These are phyloP conservation scores for Moringa oleifera DNA, from an alignment of 345 rosid species.

Conservation along the genomic window DNA sequence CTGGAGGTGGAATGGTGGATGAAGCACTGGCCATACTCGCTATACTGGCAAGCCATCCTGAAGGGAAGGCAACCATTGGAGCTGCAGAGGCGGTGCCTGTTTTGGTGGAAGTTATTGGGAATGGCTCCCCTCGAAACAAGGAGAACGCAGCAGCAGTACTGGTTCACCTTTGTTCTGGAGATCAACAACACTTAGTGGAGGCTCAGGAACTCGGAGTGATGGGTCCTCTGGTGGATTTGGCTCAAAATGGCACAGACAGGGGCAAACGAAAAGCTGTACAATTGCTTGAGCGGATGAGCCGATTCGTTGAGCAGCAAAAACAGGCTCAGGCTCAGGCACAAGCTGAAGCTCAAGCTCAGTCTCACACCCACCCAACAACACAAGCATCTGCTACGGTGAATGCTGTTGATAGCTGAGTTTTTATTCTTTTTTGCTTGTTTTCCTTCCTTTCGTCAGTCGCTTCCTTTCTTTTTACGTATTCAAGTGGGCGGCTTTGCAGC, in stretches of 20 bases:
- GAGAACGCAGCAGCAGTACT: slow-evolving; percentile 84
- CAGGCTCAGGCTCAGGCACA: slow-evolving; percentile 42
- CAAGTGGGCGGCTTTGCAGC: slow-evolving; percentile 21
- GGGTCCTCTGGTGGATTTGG: slow-evolving; percentile 72
- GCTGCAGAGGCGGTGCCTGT: slow-evolving; percentile 66
- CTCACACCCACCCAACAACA: slow-evolving; percentile 36
- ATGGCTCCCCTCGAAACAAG: slow-evolving; percentile 68
- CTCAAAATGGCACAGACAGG: slow-evolving; percentile 85
- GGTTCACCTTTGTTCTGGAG: slow-evolving; percentile 83
- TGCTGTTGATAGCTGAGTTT: slow-evolving; percentile 39
- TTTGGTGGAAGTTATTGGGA: slow-evolving; percentile 60
- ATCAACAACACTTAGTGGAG: slow-evolving; percentile 57
- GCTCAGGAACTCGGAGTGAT: slow-evolving; percentile 80
- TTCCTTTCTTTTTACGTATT: slow-evolving; percentile 8
- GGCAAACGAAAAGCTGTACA: slow-evolving; percentile 94
- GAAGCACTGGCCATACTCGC: slow-evolving; percentile 81
- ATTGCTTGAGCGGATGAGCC: slow-evolving; percentile 73
- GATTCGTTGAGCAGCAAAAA: slow-evolving; percentile 67
- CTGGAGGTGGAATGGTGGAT: slow-evolving; percentile 76
- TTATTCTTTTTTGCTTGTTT: slow-evolving; percentile 5
- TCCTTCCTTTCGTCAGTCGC: slow-evolving; percentile 10
- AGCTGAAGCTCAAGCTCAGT: slow-evolving; percentile 24
- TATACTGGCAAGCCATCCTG: slow-evolving; percentile 70
- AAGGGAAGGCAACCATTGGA: slow-evolving; percentile 66
- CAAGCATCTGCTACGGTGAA: slow-evolving; percentile 20